Base-by-base conservation (phyloP, 2,329 filamentous ascomycete genomes). In the Neophaeococcomyces mojaviensis region DNA sequence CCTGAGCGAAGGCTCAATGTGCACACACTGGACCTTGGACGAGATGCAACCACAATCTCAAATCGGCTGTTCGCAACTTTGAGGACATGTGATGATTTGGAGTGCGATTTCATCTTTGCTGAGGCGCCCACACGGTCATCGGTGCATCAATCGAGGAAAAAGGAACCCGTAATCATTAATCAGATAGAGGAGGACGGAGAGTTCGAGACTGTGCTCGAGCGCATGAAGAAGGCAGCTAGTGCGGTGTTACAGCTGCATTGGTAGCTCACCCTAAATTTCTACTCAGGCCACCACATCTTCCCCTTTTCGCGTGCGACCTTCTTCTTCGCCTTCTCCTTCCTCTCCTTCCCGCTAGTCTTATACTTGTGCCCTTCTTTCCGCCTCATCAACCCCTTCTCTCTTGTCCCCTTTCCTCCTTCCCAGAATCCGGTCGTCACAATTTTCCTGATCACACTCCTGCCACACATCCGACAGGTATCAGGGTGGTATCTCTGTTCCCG, bases 41-140 rank as follows among this genome's bases (percentile, higher is more conserved):
- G 67, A 13, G 77, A 84, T 36, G 81, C 81, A 0, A 77, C 78
- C 54, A 77, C 78, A 26, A 88, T 98, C 56, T 90, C 92, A 56
- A 86, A 86, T 0, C 71, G n/a, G n/a, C n/a, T 98, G 12, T 98
- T 98, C 63, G 86, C 87, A 10, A 86, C 88, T 1, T 70, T 98
- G 44, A 76, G 92, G 44, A 86, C 89, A 55, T 75, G 98, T 52
- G 92, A 98, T 63, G 78, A 82, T 58, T 74, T 80, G 51, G 78
- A 81, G 24, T 88, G 88, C 3, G 82, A 92, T 60, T 73, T 84
- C 16, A 96, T 98, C 43, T 86, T 89, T 56, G 87, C 97, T 9
- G 92, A 98, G 63, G 43, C 43, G 2, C 43, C 43, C 18, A 36
- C 41, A 90, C 90, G 2, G 43, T 3, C 18, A 24, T 18, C 10